These are phyloP conservation scores for Saccharomyces hybrid DNA, from an alignment of 1,139 yeast genomes.

Conservation along the genomic window DNA sequence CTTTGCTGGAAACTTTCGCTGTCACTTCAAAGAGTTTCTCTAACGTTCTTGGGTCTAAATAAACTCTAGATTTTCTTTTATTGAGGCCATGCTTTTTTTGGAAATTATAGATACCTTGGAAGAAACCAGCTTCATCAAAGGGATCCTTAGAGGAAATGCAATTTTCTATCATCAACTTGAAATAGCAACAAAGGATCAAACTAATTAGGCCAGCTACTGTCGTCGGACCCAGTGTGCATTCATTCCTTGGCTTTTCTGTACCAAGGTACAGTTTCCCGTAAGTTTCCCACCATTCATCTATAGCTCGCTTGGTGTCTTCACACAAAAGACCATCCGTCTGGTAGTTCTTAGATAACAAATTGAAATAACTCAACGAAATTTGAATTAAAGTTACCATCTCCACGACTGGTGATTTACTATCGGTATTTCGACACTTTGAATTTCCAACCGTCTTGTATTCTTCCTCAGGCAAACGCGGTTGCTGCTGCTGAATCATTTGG, in stretches of 20 bases:
- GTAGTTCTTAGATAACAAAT: slow-evolving; percentile 44
- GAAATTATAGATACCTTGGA: slow-evolving; percentile 55
- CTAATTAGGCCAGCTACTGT: slow-evolving; percentile 60
- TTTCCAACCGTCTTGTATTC: neutral
- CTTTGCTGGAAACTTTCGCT: slow-evolving; percentile 42
- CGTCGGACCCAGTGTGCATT: slow-evolving; percentile 55
- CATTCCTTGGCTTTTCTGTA: slow-evolving; percentile 34
- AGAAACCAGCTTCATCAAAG: slow-evolving; percentile 61
- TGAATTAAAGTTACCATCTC: slow-evolving; percentile 73
- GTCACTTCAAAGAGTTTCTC: slow-evolving; percentile 54
- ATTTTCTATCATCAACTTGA: slow-evolving; percentile 63
- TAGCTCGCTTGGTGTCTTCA: slow-evolving; percentile 64
- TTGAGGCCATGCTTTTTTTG: slow-evolving; percentile 53
- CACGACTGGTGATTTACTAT: slow-evolving; percentile 35
- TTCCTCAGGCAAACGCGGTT: neutral
- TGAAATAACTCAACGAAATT: slow-evolving; percentile 69
- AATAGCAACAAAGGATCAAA: slow-evolving; percentile 56
- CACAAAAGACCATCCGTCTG: slow-evolving; percentile 83
- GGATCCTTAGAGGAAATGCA: slow-evolving; percentile 85
- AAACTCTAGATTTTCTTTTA: slow-evolving; percentile 40
- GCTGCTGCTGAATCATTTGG: neutral
- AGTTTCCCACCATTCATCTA: slow-evolving; percentile 73
- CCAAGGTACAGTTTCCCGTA: slow-evolving; percentile 57
- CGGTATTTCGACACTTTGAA: neutral
- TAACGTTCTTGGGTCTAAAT: slow-evolving; percentile 57